These are phyloP conservation scores for Apium graveolens DNA, from an alignment of 129 eudicot species.

Conservation along the genomic window DNA sequence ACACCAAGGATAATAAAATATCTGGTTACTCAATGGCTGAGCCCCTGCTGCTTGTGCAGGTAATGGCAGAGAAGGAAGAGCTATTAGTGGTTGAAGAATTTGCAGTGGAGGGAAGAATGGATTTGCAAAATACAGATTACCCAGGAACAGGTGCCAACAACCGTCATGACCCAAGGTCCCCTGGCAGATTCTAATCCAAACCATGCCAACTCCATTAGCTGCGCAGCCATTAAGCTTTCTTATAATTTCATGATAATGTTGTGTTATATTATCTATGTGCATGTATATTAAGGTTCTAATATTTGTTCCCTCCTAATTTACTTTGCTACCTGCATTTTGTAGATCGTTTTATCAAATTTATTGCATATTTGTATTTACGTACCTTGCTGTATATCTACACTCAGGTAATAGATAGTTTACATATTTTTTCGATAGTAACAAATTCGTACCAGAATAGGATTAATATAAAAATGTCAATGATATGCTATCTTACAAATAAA, in stretches of 20 bases:
- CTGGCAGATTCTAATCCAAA: conserved; percentile 12
- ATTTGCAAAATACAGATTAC: conserved; percentile 17
- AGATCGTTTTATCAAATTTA: not conserved
- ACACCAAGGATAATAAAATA: too few relatives aligned
- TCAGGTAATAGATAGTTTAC: too few relatives aligned
- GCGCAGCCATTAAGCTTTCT: not conserved
- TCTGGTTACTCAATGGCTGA: not conserved
- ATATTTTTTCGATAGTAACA: too few relatives aligned
- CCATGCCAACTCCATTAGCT: not conserved
- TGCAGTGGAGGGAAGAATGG: conserved; percentile 10
- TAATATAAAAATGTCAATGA: too few relatives aligned
- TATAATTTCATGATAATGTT: too few relatives aligned
- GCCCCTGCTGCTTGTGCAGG: not conserved
- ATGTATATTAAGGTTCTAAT: not conserved
- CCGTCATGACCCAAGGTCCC: conserved; percentile 29
- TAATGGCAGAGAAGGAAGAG: not conserved
- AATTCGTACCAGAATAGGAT: too few relatives aligned
- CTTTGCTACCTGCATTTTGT: not conserved
- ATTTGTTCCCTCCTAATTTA: not conserved
- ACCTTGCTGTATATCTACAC: too few relatives aligned
- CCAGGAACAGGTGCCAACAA: conserved; percentile 31
- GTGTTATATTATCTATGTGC: too few relatives aligned
- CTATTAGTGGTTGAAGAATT: not conserved
- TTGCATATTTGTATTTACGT: too few relatives aligned
- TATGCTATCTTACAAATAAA: too few relatives aligned